A percentile compares a stretch with the other conserved stretches of the same genome.
Conservation (phyloP, 2,329 filamentous ascomycete genomes). For the Hypoxylon rubiginosum region DNA sequence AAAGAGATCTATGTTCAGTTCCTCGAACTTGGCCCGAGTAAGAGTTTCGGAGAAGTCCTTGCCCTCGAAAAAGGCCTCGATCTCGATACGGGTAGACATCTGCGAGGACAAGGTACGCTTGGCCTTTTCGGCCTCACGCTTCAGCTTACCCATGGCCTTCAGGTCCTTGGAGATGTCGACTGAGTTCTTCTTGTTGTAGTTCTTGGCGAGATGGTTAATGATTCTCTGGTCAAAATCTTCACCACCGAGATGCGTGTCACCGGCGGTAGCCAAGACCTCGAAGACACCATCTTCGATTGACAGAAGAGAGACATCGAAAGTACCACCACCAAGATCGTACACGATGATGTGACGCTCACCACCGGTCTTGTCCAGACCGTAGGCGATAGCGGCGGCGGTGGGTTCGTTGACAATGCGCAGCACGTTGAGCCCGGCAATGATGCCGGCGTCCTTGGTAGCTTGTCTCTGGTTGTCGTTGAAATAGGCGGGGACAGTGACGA, state of each 20-base stretch:
- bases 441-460: conserved; percentile 94
- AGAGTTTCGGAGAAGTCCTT: conserved; percentile 98
- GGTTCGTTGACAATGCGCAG: conserved; percentile 98
- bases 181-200: conserved; percentile 97
- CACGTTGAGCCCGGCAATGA: conserved; percentile 92
- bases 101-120: conserved; percentile 97
- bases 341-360: conserved; percentile 91
- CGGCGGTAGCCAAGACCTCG: conserved; percentile 92
- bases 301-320: conserved; percentile 93
- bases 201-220: conserved; percentile 96
- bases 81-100: conserved; percentile 94
- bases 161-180: conserved; percentile 94
- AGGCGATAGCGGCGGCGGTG: conserved; percentile 94
- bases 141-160: conserved; percentile 99
- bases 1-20: conserved; percentile 98
- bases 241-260: conserved; percentile 98
- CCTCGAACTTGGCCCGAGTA: conserved; percentile 98
- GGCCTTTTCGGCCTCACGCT: conserved; percentile 99
- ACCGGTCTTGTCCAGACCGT: conserved; percentile 89
- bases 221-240: conserved; percentile 99
- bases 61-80: conserved; percentile 96
- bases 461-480: conserved; percentile 99
- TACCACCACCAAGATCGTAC: conserved; percentile 94
- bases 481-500: conserved; percentile 96
- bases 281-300: conserved; percentile 94